Evolutionary conservation across 768 basidiomycete species (phyloP), one percentile per base, ranked within the genome.

Genomic region (Leccinellum rugosiceps): DNA sequence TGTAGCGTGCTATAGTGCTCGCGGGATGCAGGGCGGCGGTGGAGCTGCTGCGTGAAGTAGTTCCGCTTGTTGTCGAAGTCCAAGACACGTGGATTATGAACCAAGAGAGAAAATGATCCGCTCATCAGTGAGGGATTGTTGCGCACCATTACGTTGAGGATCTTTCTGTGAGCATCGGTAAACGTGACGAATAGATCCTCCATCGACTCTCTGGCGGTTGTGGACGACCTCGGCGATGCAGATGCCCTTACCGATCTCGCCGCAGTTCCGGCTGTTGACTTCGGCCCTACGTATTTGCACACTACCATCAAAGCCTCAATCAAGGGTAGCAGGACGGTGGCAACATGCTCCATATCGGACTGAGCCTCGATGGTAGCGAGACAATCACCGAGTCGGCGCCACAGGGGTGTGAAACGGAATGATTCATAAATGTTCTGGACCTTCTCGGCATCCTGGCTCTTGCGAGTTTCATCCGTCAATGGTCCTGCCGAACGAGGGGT

Each of bases 41-140:
- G 94, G 8, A 97, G 79, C 69, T 95, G 93, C 70, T 96, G 94
- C 44, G 82, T 87, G 76, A 94, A 94, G 75, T 93, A 95, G 68
- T 95, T 96, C 34, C 97, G 86, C 77, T 99, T 99, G 85, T 98
- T 98, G 79, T 98, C 97, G 69, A 98, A 98, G 78, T 98, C 97
- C 55, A 99, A 83, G 23, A 98, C 94, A 30, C 93, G 87, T 48
- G 97, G 88, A 66, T 99, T 99, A 75, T 95, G 87, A 47, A 99
- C 90, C 61, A 99, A 79, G 1, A 99, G 80, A 15, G 95, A 94
- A 80, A 99, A 99, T 1, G 96, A 98, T 11, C 97, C 97, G 64
- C 92, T 93, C 91, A 99, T 95, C 43, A 99, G 74, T 0, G 95
- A 94, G 3, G 97, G 97, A 69, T 98, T 98, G 72, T 95, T 98